A percentile compares a stretch with the other conserved stretches of the same genome.
phyloP scores from a whole-genome alignment of 1,284 basidiomycete genomes.

The Heliocybe sulcata region DNA sequence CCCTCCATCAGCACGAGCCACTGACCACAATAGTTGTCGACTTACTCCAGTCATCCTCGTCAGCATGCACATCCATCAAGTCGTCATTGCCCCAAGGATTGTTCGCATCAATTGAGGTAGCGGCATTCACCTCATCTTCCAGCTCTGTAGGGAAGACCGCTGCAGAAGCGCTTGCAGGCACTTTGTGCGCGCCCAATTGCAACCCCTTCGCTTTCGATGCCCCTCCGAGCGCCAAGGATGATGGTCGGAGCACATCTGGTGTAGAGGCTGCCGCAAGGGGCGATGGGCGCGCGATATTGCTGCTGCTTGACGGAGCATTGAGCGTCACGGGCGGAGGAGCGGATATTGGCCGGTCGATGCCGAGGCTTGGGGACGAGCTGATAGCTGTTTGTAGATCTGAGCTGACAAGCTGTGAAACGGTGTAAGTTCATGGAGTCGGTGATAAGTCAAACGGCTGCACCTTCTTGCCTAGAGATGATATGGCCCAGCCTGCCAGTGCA shows the following conservation, averaged over 20 bases:
- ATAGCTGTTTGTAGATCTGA: slow-evolving; percentile 70
- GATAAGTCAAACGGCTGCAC: slow-evolving; percentile 22
- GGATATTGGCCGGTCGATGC: slow-evolving; percentile 29
- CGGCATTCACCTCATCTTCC: slow-evolving; percentile 52
- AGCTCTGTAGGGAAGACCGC: slow-evolving; percentile 25
- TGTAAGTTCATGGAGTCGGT: slow-evolving; percentile 5
- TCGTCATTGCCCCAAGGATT: slow-evolving; percentile 67
- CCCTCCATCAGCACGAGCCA: slow-evolving; percentile 4
- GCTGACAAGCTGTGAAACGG: slow-evolving; percentile 45
- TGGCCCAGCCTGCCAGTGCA: slow-evolving; percentile 90
- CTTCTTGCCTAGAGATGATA: slow-evolving; percentile 79
- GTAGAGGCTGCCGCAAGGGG: slow-evolving; percentile 10
- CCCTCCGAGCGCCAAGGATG: slow-evolving; percentile 10
- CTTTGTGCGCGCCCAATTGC: slow-evolving; percentile 60
- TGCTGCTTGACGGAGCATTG: slow-evolving; percentile 3
- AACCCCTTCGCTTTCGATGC: slow-evolving; percentile 44
- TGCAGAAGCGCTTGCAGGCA: slow-evolving; percentile 22
- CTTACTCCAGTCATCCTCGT: slow-evolving; percentile 89
- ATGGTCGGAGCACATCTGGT: slow-evolving; percentile 11
- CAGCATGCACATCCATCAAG: slow-evolving; percentile 87
- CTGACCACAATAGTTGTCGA: slow-evolving; percentile 8
- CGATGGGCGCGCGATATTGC: slow-evolving; percentile 10
- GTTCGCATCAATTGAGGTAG: slow-evolving; percentile 39
- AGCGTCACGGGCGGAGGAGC: slow-evolving; percentile 18
- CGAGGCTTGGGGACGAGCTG: slow-evolving; percentile 22